These are phyloP conservation scores for Cyclotella sp. DNA, from an alignment of 108 stramenopile species.

Conservation along the genomic window DNA sequence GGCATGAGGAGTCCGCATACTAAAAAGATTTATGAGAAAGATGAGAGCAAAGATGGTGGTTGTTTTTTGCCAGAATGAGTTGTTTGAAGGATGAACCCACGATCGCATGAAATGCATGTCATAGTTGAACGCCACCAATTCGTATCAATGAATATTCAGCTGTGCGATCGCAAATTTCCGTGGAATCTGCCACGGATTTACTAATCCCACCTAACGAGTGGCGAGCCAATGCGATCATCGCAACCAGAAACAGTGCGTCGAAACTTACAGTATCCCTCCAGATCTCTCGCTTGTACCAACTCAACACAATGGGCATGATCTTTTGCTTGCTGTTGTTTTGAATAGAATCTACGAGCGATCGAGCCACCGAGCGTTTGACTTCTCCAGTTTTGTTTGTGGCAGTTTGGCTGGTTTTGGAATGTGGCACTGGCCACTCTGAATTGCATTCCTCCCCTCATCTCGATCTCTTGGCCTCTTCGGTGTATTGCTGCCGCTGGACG, in stretches of 20 bases:
- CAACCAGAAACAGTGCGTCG: too few species aligned
- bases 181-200: too few species aligned
- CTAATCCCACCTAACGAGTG: too few species aligned
- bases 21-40: constrained; percentile 14
- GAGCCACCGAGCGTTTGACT: too few species aligned
- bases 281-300: constrained; percentile 74
- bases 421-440: too few species aligned
- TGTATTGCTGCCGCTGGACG: too few species aligned
- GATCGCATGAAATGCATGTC: not conserved
- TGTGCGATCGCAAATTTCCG: too few species aligned
- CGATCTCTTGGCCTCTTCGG: too few species aligned
- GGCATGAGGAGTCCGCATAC: constrained; percentile 86
- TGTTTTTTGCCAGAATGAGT: too few species aligned
- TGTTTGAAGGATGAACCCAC: not conserved
- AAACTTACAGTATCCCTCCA: constrained; percentile 72
- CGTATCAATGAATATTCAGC: not conserved
- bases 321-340: constrained; percentile 34
- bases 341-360: not conserved
- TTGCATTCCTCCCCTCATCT: too few species aligned
- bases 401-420: not conserved
- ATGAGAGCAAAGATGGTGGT: not conserved
- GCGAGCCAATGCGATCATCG: not conserved
- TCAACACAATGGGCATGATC: constrained; percentile 83
- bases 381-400: too few species aligned
- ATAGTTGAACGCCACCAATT: too few species aligned